Evolutionary conservation across 129 eudicot species (phyloP), one percentile per base, ranked within the genome.

Genomic region (Helichrysum umbraculigerum): DNA sequence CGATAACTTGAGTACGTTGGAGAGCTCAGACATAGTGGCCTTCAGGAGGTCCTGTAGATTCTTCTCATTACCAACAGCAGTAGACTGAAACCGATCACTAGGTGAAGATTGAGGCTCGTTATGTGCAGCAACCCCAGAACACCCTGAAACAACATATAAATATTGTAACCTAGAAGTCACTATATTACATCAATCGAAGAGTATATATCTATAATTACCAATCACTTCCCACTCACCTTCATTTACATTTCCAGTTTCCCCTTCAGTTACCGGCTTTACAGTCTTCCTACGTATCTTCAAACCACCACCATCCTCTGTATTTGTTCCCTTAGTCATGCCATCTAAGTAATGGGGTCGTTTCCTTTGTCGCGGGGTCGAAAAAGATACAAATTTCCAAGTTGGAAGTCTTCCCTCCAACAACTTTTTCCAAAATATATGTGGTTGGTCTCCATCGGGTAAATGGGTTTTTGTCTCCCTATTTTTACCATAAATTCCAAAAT

Each of bases 381-480:
- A 65, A 0, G 84, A 70, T 63, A 83, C 84, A 86, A 77, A 79
- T 70, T 79, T 94, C 97, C 97, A 94, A 19, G 1, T 19, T 0
- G 93, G 96, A 65, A 17, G 73, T 76, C 71, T 83, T 54, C 88
- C 85, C 8, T 81, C 89, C 78, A 94, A 80, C 68, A 94, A 82
- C n/a, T 85, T 89, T 76, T 60, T 85, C 99, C 99, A 94, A 68
- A 91, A 91, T 29, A 79, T 30, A 70, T 73, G 84, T 0, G 91
- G 89, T 25, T 76, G 84, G 44, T 87, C 90, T 75, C 86, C 86
- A 74, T 84, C 82, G 3, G 74, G 66, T 54, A 82, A 37, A 70
- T 73, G 78, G 34, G 68, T 58, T 79, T 81, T 79, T 62, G 72
- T 69, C 87, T 93, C 91, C 41, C 88, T 17, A 72, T 71, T 76